Percentiles rank a stretch among this genome's conserved stretches.
These are phyloP conservation scores for Aspergillus pseudoterreus DNA, from an alignment of 2,329 filamentous ascomycete species.

Conservation along the genomic window DNA sequence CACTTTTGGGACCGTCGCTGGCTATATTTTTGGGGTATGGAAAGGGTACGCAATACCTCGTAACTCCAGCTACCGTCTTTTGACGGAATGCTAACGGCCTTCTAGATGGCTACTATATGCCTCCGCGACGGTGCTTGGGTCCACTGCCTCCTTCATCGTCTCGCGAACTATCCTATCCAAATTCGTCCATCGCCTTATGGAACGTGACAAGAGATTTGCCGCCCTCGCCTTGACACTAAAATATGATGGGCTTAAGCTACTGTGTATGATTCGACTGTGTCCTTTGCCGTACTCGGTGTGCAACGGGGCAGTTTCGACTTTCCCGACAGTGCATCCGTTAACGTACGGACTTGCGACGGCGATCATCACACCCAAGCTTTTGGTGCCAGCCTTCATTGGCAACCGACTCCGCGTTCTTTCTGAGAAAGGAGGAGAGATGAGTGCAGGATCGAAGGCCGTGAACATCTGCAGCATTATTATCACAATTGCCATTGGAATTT, in stretches of 20 bases:
- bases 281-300: conserved; percentile 88
- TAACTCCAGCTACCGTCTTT: background rate
- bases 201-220: conserved; percentile 79
- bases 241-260: conserved; percentile 80
- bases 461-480: conserved; percentile 79
- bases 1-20: conserved; percentile 66
- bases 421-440: conserved; percentile 82
- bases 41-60: conserved; percentile 57
- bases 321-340: conserved; percentile 76
- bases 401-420: conserved; percentile 75
- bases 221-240: conserved; percentile 85
- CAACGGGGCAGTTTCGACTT: conserved; percentile 91
- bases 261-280: conserved; percentile 89
- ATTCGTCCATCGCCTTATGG: conserved; percentile 77
- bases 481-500: conserved; percentile 66
- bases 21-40: conserved; percentile 69
- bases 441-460: conserved; percentile 68
- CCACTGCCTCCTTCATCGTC: conserved; percentile 73
- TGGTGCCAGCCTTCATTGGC: conserved; percentile 92
- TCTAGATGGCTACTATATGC: conserved; percentile 79
- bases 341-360: conserved; percentile 80
- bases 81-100: conserved; percentile 9
- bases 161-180: conserved; percentile 73
- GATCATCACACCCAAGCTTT: conserved; percentile 76
- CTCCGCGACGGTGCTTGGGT: conserved; percentile 72